These are phyloP conservation scores for Aspergillus aculeatus DNA, from an alignment of 2,329 filamentous ascomycete genomes.

Conservation along the genomic window DNA sequence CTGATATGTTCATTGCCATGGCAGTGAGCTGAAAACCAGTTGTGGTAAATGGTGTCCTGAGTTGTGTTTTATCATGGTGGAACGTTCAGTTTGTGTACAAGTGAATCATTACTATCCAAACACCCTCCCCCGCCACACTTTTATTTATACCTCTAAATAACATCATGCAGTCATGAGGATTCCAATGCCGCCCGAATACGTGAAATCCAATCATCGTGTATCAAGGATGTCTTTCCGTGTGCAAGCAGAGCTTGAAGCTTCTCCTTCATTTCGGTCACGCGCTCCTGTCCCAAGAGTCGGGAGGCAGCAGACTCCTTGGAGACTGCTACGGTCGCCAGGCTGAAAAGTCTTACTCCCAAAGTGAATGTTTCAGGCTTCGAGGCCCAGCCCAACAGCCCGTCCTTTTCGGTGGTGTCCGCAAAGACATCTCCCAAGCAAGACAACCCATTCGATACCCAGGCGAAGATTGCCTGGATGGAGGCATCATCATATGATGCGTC, in stretches of 20 bases:
- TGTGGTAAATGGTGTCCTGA: background rate
- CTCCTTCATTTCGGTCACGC: constrained; percentile 13
- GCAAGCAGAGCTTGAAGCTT: constrained; percentile 27
- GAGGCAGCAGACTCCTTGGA: constrained; percentile 21
- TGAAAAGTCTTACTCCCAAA: constrained; percentile 41
- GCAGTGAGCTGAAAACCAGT: background rate
- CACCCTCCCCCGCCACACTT: constrained; percentile 7
- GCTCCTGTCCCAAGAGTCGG: constrained; percentile 17
- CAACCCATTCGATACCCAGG: constrained; percentile 37
- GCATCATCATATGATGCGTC: constrained; percentile 22
- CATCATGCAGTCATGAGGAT: constrained; percentile 5
- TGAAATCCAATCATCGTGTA: constrained; percentile 36
- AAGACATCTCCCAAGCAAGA: constrained; percentile 26
- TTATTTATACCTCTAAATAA: constrained; percentile 18
- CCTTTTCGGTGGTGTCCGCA: constrained; percentile 41
- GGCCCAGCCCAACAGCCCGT: constrained; percentile 71
- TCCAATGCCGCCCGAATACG: constrained; percentile 28
- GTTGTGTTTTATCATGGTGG: background rate
- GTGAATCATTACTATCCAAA: background rate
- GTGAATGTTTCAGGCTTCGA: constrained; percentile 66
- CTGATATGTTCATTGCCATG: background rate
- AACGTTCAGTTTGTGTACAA: background rate
- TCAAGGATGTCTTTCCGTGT: constrained; percentile 21
- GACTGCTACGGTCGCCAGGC: constrained; percentile 36
- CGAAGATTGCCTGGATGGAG: constrained; percentile 22